Conservation (phyloP, 805 yeast species). For the Cyberlindnera japonica region DNA sequence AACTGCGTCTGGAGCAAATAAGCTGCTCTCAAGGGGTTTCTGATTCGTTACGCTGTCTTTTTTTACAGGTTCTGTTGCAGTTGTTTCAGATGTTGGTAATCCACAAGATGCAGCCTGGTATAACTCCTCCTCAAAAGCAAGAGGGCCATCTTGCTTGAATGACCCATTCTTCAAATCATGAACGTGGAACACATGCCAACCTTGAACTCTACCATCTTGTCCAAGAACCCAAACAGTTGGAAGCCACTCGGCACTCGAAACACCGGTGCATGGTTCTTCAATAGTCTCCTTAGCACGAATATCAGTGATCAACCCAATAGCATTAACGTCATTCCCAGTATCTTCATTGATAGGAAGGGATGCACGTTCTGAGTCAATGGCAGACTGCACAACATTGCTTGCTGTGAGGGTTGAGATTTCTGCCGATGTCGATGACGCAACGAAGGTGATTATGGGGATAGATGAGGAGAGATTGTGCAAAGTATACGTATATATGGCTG, state of each 20-base stretch:
- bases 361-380: slow-evolving; percentile 71
- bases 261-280: slow-evolving; percentile 50
- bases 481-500: slow-evolving; percentile 40
- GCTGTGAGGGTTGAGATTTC: slow-evolving; percentile 51
- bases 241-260: slow-evolving; percentile 55
- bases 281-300: slow-evolving; percentile 42
- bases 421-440: slow-evolving; percentile 62
- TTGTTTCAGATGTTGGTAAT: not conserved
- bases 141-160: slow-evolving; percentile 26
- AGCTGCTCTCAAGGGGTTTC: too few relatives aligned
- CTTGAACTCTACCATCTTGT: slow-evolving; percentile 55
- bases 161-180: slow-evolving; percentile 41
- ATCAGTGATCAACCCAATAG: slow-evolving; percentile 70
- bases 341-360: slow-evolving; percentile 66
- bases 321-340: slow-evolving; percentile 62
- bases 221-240: slow-evolving; percentile 66
- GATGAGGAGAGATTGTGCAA: slow-evolving; percentile 40
- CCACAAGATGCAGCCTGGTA: slow-evolving; percentile 6
- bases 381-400: slow-evolving; percentile 38
- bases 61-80: too few relatives aligned
- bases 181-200: slow-evolving; percentile 63
- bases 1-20: too few relatives aligned
- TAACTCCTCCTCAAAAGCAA: slow-evolving; percentile 10
- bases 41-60: too few relatives aligned
- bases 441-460: slow-evolving; percentile 34